Evolutionary conservation across 2,329 filamentous ascomycete genomes (phyloP), one percentile per base, ranked within the genome.

Genomic region (Hypoxylon sp.): DNA sequence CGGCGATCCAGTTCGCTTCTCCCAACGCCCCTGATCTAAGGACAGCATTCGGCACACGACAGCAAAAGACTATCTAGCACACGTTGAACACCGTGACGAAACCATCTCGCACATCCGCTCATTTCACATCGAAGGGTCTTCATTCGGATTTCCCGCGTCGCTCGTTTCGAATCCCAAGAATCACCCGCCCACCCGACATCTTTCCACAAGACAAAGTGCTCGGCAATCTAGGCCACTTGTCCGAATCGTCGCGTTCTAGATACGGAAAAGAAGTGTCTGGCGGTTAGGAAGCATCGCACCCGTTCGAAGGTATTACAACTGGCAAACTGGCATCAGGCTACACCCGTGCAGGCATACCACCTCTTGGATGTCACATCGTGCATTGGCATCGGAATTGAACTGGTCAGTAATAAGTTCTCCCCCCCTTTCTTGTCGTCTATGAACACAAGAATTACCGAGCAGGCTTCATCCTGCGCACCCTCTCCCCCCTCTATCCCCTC

Each of bases 1-100:
- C 42, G 37, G 43, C 51, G 40, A 54, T 55, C 66, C 63, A 67
- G 67, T 66, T 57, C 56, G 48, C 59, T 48, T 55, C 45, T 62
- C 53, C 49, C 35, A 45, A 41, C 53, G 51, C 67, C 67, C 68
- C 68, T 70, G 67, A 71, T 69, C 67, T 58, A 67, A 70, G 63
- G 57, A 62, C 55, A 70, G 63, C 65, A 66, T 62, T 53, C 58
- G 62, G 63, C 65, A 61, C 62, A 67, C 60, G 56, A 72, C 70
- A 60, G 45, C 37, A 64, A 50, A 52, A 56, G 53, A 37, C 24
- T 56, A 35, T 66, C 64, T 49, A 64, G 60, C 43, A 62, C 63
- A 58, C 54, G 48, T 61, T 58, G 63, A 41, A 66, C 48, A 66
- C 46, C 42, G 37, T 53, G 60, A 58, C 56, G 62, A 60, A 47